Evolutionary conservation across 345 rosid species (phyloP).

Genomic region (Corchorus capsularis): DNA sequence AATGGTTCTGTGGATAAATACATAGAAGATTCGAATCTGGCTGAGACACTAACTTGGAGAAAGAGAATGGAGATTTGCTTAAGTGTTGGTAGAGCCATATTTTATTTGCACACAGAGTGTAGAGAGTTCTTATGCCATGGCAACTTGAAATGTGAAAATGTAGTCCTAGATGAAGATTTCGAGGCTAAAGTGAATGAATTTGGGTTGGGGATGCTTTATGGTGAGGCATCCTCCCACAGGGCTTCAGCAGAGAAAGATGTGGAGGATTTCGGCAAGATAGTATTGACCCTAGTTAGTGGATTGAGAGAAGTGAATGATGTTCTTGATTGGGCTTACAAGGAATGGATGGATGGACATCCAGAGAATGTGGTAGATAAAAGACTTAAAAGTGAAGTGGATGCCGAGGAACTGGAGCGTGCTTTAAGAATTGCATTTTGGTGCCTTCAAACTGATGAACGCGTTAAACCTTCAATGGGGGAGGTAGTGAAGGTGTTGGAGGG

Average conservation of each 20-base stretch:
- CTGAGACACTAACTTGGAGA: constrained; percentile 64
- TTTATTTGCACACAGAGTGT: constrained; percentile 73
- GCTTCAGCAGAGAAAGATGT: constrained; percentile 64
- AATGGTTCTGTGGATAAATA: constrained; percentile 59
- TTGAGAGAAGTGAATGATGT: constrained; percentile 38
- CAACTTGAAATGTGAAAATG: constrained; percentile 65
- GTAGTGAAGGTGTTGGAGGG: constrained; percentile 85
- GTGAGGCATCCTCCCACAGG: constrained; percentile 29
- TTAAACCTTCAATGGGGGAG: constrained; percentile 83
- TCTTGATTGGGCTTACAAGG: constrained; percentile 50
- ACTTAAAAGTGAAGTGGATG: constrained; percentile 41
- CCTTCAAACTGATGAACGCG: constrained; percentile 57
- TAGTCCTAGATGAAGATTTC: constrained; percentile 60
- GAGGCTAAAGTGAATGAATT: constrained; percentile 72
- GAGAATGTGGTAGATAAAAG: constrained; percentile 52
- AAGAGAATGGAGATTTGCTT: constrained; percentile 59
- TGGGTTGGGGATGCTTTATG: constrained; percentile 39
- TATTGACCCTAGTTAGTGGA: constrained; percentile 55
- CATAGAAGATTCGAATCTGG: constrained; percentile 51
- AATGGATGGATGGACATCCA: constrained; percentile 56
- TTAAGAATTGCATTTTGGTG: constrained; percentile 82
- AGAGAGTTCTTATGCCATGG: constrained; percentile 81
- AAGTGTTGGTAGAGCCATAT: constrained; percentile 66
- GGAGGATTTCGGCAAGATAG: constrained; percentile 66
- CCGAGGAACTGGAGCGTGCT: constrained; percentile 58